phyloP scores from a whole-genome alignment of 257 asterid species.

The Perilla frutescens region DNA sequence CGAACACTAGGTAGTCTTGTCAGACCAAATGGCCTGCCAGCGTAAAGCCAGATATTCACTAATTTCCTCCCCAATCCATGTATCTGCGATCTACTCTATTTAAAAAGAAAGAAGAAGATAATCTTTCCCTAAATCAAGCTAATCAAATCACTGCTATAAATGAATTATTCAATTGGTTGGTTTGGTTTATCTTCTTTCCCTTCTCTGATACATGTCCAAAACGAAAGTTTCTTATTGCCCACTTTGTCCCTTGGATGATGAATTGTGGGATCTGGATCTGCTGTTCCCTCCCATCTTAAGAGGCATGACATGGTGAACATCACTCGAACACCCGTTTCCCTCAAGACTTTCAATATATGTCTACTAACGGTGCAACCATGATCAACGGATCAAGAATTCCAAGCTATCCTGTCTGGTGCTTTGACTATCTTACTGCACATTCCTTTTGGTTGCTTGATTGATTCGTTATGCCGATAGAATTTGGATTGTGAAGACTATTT shows the following conservation, averaged over 20 bases:
- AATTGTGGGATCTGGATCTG: conserved; percentile 5
- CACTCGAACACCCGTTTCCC: conserved; percentile 1
- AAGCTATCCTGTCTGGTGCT: conserved; percentile 18
- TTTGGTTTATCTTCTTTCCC: not conserved
- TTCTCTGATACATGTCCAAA: not conserved
- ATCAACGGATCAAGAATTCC: conserved; percentile 6
- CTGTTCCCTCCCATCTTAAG: not conserved
- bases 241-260: conserved; percentile 18
- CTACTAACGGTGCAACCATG: not conserved
- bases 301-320: not conserved
- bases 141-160: not conserved
- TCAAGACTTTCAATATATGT: not conserved
- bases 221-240: not conserved
- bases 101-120: not conserved
- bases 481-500: not conserved
- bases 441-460: not conserved
- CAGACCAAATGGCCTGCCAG: not conserved
- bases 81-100: not conserved
- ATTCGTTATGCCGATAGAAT: not conserved
- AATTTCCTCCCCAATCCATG: not conserved
- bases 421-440: not conserved
- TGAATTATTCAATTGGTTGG: not conserved
- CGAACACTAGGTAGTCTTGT: not conserved
- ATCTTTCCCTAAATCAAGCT: not conserved
- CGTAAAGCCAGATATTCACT: not conserved